Evolutionary conservation across 2,329 filamentous ascomycete species (phyloP), one percentile per base, ranked within the genome.

Genomic region (Cladophialophora exuberans): DNA sequence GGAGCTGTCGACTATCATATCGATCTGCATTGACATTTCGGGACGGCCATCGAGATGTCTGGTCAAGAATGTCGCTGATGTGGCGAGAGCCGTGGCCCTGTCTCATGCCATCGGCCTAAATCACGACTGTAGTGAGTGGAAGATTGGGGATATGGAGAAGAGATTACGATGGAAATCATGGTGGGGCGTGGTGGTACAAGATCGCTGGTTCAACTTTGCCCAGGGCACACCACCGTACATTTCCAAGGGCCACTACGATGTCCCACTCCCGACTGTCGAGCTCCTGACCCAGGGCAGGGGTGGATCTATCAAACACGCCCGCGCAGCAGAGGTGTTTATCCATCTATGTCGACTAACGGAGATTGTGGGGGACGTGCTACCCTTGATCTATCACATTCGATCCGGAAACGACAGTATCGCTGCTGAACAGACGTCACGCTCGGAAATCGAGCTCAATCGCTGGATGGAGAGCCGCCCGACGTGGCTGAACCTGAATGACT

Each of bases 111-210:
- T 82, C 52, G 80, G 80, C 1, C 67, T 83, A 31, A 81, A 83
- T 57, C 74, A 81, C 23, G 78, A 83, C 60, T 78, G 79, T 10
- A 76, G 73, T 3, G 72, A 73, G 52, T 83, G 80, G 80, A 78
- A 76, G 41, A 72, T 81, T 1, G 75, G 76, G 1, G 71, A 71
- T 1, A 69, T 72, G 28, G 80, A 83, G 58, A 82, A 81, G 60
- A 72, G 75, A 6, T 67, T 79, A 13, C 73, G 81, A 5, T 77
- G 79, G 25, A 76, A 78, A 2, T 66, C 81, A 2, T 83, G 80
- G 78, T 83, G 81, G 81, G 79, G 76, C 4, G 77, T 82, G 2
- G 70, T 83, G 2, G 79, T 83, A 33, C 79, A 81, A 53, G 80
- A 83, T 65, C 74, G 79, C 35, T 83, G 80, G 74, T 76, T 79